Evolutionary conservation across 768 basidiomycete species (phyloP).

Genomic region (Leccinum obscurum): DNA sequence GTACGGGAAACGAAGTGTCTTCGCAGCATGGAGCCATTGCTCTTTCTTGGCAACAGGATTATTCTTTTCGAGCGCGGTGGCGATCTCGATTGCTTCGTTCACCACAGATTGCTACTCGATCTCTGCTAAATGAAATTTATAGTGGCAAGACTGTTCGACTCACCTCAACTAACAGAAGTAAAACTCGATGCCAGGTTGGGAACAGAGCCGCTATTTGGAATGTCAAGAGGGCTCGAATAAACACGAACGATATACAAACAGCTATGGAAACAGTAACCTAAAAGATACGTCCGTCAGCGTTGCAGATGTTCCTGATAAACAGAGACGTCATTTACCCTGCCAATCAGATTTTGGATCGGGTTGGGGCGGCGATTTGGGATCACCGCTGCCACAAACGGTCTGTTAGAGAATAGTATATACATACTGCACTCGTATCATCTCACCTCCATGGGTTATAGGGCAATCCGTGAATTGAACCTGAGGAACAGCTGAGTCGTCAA

Average conservation of each 20-base stretch:
- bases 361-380: slow-evolving; percentile 12
- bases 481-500: not conserved
- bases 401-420: not conserved
- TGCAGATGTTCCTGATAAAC: not conserved
- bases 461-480: slow-evolving; percentile 21
- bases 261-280: slow-evolving; percentile 23
- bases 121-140: too few relatives aligned
- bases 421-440: not conserved
- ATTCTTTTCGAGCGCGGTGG: slow-evolving; percentile 1
- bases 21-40: slow-evolving; percentile 16
- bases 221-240: not conserved
- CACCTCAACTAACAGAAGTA: slow-evolving; percentile 15
- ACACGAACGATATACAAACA: not conserved
- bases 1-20: slow-evolving; percentile 19
- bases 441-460: slow-evolving; percentile 18
- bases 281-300: slow-evolving; percentile 4
- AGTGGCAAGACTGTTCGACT: not conserved
- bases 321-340: slow-evolving; percentile 7
- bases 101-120: slow-evolving; percentile 19
- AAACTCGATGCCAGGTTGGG: slow-evolving; percentile 22
- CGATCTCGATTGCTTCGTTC: slow-evolving; percentile 15
- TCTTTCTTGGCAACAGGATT: not conserved
- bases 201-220: slow-evolving; percentile 19
- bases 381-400: slow-evolving; percentile 12
- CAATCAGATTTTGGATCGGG: slow-evolving; percentile 6